Evolutionary conservation across 2,329 filamentous ascomycete species (phyloP).

Genomic region (Colletotrichum filicis): DNA sequence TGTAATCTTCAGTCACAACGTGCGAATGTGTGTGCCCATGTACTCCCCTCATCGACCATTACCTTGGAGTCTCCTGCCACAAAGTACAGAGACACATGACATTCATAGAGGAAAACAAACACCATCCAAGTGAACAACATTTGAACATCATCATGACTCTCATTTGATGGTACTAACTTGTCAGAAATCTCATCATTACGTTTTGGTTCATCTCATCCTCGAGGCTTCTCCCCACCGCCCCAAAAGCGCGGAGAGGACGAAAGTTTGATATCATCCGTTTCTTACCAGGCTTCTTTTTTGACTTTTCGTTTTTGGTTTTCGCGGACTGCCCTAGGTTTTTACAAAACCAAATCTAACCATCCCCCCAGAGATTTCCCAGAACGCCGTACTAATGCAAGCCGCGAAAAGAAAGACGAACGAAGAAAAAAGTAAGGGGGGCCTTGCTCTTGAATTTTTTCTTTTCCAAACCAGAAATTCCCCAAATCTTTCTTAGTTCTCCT

Average conservation of each 20-base stretch:
- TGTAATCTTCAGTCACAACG: too few species aligned
- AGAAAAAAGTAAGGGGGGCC: conserved; percentile 15
- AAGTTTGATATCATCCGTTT: conserved; percentile 25
- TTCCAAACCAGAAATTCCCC: conserved; percentile 15
- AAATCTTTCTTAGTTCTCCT: conserved; percentile 29
- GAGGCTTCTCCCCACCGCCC: conserved; percentile 8
- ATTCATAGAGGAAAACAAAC: too few species aligned
- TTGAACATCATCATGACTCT: conserved; percentile 20
- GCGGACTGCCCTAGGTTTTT: conserved; percentile 37
- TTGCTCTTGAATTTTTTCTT: conserved; percentile 17
- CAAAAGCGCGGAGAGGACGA: conserved; percentile 4
- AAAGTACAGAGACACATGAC: too few species aligned
- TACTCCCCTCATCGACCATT: too few species aligned
- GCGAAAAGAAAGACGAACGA: conserved; percentile 42
- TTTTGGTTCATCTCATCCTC: conserved; percentile 26
- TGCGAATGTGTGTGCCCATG: too few species aligned
- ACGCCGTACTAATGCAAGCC: conserved; percentile 57
- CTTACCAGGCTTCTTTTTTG: conserved; percentile 23
- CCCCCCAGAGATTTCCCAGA: conserved; percentile 41
- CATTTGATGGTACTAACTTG: conserved; percentile 20
- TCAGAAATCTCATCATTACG: conserved; percentile 32
- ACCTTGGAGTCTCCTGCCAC: too few species aligned
- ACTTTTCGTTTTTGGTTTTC: conserved; percentile 25
- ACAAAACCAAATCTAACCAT: conserved; percentile 36
- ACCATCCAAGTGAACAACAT: background rate